Conservation (phyloP, 495 filamentous ascomycete genomes). For the Wilcoxina mikolae region DNA sequence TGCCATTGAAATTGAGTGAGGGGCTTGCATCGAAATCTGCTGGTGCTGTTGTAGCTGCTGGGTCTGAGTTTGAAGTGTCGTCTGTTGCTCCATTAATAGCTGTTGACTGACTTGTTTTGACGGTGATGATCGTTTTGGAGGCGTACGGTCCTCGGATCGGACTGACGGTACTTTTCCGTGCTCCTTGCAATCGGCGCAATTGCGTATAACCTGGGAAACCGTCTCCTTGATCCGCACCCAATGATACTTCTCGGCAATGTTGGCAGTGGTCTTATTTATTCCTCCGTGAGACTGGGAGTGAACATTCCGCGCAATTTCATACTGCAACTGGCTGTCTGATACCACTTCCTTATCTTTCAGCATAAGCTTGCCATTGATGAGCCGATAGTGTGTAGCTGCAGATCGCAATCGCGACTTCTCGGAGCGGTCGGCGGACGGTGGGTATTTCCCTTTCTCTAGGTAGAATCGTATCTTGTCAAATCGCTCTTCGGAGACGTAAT, state of each 20-base stretch:
- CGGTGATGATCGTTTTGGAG: constrained; percentile 1
- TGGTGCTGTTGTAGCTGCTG: background rate
- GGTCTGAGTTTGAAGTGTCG: background rate
- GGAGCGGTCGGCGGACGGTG: constrained; percentile 79
- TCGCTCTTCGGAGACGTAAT: constrained; percentile 85
- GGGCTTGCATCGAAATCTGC: background rate
- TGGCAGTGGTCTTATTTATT: constrained; percentile 95
- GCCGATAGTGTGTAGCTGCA: constrained; percentile 89
- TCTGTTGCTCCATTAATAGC: background rate
- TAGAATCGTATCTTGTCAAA: constrained; percentile 99
- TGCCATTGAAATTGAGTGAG: background rate
- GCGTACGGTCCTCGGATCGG: constrained; percentile 19
- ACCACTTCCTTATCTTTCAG: constrained; percentile 97
- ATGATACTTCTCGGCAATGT: constrained; percentile 84
- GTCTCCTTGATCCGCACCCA: constrained; percentile 99
- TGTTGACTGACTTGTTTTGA: background rate
- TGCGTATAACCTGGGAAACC: constrained; percentile 82
- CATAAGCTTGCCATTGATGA: constrained; percentile 70
- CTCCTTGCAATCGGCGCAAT: constrained; percentile 83
- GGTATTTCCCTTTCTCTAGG: constrained; percentile 87
- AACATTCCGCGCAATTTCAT: constrained; percentile 65
- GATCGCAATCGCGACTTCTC: constrained; percentile 88
- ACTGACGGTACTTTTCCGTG: constrained; percentile 44
- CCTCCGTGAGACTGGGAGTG: constrained; percentile 67
- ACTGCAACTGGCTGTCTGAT: constrained; percentile 77